phyloP scores from a whole-genome alignment of 805 yeast genomes.

The Monosporozyma yasuniensis region DNA sequence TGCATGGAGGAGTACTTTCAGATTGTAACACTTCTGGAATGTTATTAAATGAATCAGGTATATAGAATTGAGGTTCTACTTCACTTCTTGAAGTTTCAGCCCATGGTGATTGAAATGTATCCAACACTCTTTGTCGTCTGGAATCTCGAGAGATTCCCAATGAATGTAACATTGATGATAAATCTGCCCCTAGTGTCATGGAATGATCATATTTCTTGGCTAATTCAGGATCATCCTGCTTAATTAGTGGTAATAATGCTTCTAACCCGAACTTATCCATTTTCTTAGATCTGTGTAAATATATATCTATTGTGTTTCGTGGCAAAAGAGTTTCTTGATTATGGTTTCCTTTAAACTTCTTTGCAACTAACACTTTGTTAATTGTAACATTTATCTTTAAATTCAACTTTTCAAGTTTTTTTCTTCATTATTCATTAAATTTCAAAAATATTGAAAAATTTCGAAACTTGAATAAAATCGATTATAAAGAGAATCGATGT shows the following conservation, averaged over 20 bases:
- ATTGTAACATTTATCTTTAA: not conserved
- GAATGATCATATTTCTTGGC: slow-evolving; percentile 23
- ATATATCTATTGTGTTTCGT: not conserved
- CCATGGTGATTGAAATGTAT: slow-evolving; percentile 88
- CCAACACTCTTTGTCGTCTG: slow-evolving; percentile 22
- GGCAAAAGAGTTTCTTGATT: not conserved
- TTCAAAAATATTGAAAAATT: not conserved
- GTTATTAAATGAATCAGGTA: slow-evolving; percentile 48
- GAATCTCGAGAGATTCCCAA: slow-evolving; percentile 24
- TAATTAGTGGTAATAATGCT: slow-evolving; percentile 27
- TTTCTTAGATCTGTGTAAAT: not conserved
- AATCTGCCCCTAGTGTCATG: slow-evolving; percentile 29
- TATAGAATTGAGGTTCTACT: slow-evolving; percentile 72
- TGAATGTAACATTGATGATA: slow-evolving; percentile 28
- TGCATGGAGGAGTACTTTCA: slow-evolving; percentile 23
- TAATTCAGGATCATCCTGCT: slow-evolving; percentile 20
- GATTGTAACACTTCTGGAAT: slow-evolving; percentile 28
- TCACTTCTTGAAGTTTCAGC: slow-evolving; percentile 81
- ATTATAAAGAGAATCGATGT: not conserved
- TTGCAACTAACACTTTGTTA: not conserved
- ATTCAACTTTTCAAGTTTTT: not conserved
- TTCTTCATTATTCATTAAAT: not conserved
- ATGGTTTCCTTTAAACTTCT: not conserved
- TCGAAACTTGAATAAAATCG: not conserved
- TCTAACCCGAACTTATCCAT: slow-evolving; percentile 29